Percentiles rank a stretch among this genome's conserved stretches.
phyloP scores from a whole-genome alignment of 495 filamentous ascomycete genomes.

The Oleoguttula mirabilis region DNA sequence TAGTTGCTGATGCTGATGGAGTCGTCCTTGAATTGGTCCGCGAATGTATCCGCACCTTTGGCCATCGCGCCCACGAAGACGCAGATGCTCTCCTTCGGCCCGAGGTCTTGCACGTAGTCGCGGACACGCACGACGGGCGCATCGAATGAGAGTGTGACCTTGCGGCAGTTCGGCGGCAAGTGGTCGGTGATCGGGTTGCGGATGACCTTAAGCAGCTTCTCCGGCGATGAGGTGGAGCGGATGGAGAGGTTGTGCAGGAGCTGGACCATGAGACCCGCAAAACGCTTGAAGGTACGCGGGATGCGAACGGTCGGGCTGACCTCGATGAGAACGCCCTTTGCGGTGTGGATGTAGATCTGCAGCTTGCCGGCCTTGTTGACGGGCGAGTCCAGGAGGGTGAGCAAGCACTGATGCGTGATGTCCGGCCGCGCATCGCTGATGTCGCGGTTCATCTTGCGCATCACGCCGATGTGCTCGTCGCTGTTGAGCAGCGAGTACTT shows the following conservation, averaged over 20 bases:
- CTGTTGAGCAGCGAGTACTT: conserved; percentile 96
- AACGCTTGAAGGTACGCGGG: conserved; percentile 95
- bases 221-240: conserved; percentile 85
- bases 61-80: conserved; percentile 98
- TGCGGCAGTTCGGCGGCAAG: conserved; percentile 90
- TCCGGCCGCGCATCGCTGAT: conserved; percentile 96
- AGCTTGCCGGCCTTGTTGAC: conserved; percentile 96
- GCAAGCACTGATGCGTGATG: conserved; percentile 97
- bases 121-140: conserved; percentile 71
- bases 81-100: conserved; percentile 78
- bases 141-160: conserved; percentile 90
- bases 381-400: conserved; percentile 93
- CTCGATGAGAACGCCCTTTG: conserved; percentile 92
- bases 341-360: conserved; percentile 96
- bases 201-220: conserved; percentile 95
- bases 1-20: conserved; percentile 97
- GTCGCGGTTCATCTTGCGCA: conserved; percentile 98
- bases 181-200: conserved; percentile 96
- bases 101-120: conserved; percentile 74
- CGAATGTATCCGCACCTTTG: conserved; percentile 90
- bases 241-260: conserved; percentile 94
- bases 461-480: conserved; percentile 95
- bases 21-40: conserved; percentile 87
- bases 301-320: conserved; percentile 95
- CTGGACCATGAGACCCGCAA: conserved; percentile 96